Evolutionary conservation across 2,329 filamentous ascomycete species (phyloP).

Genomic region (Chalara sp.): DNA sequence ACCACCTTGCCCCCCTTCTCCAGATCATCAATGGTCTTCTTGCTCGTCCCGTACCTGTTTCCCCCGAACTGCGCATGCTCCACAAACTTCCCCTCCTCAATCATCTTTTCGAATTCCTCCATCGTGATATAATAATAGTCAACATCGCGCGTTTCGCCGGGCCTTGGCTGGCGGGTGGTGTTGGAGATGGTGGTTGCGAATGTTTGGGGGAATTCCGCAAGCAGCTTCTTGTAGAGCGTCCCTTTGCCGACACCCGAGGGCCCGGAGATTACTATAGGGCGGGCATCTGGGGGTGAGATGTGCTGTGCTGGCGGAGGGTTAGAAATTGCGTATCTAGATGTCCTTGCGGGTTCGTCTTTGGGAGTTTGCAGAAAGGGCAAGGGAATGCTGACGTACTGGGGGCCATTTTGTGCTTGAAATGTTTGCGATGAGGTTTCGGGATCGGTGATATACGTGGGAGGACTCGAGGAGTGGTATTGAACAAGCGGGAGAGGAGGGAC

Average conservation of each 20-base stretch:
- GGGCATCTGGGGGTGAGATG: slow-evolving; percentile 22
- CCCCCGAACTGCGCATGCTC: slow-evolving; percentile 79
- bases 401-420: slow-evolving; percentile 20
- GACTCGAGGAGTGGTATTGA: slow-evolving; percentile 5
- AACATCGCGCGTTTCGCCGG: slow-evolving; percentile 66
- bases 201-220: slow-evolving; percentile 47
- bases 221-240: slow-evolving; percentile 68
- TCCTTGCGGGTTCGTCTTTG: not conserved
- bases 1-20: slow-evolving; percentile 65
- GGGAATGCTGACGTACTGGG: slow-evolving; percentile 18
- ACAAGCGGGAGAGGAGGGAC: too few species aligned
- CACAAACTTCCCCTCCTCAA: slow-evolving; percentile 67
- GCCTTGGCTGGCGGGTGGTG: slow-evolving; percentile 73
- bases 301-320: slow-evolving; percentile 1
- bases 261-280: slow-evolving; percentile 72
- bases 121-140: slow-evolving; percentile 75
- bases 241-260: slow-evolving; percentile 78
- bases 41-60: slow-evolving; percentile 82
- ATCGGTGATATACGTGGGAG: slow-evolving; percentile 13
- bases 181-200: slow-evolving; percentile 60
- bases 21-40: slow-evolving; percentile 71
- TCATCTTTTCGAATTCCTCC: slow-evolving; percentile 61
- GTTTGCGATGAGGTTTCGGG: slow-evolving; percentile 5
- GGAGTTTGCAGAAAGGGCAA: slow-evolving; percentile 4
- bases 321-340: not conserved